Conservation (phyloP, 768 basidiomycete species). For the Podaxis sp. region DNA sequence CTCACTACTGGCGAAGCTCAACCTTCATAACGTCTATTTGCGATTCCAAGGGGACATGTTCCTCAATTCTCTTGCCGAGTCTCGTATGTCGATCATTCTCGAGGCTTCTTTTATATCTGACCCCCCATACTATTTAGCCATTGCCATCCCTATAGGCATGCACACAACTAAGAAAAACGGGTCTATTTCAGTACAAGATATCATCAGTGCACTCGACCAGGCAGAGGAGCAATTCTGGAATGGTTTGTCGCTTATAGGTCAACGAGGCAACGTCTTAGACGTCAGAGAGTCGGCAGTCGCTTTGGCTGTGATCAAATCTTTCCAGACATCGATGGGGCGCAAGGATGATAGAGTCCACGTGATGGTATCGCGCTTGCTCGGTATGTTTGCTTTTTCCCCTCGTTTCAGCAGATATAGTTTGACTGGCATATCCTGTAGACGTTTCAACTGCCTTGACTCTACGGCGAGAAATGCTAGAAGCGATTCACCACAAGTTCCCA, state of each 20-base stretch:
- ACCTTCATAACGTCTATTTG: conserved; percentile 71
- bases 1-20: conserved; percentile 73
- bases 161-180: conserved; percentile 36
- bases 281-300: conserved; percentile 75
- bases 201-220: conserved; percentile 55
- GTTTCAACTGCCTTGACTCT: conserved; percentile 74
- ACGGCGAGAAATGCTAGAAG: conserved; percentile 83
- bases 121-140: conserved; percentile 44
- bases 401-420: not conserved
- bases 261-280: conserved; percentile 62
- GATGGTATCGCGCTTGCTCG: conserved; percentile 62
- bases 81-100: conserved; percentile 54
- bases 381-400: conserved; percentile 30
- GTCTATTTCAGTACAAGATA: conserved; percentile 52
- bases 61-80: conserved; percentile 86
- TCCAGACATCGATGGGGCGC: conserved; percentile 80
- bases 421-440: conserved; percentile 44
- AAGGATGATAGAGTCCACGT: conserved; percentile 45
- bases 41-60: conserved; percentile 86
- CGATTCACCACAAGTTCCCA: conserved; percentile 69
- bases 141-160: conserved; percentile 82
- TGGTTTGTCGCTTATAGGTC: conserved; percentile 52
- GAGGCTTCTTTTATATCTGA: not conserved
- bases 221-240: conserved; percentile 73
- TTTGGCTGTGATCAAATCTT: conserved; percentile 65